Evolutionary conservation across 1,139 yeast genomes (phyloP), one percentile per base, ranked within the genome.

Genomic region (Yamadazyma sp.): DNA sequence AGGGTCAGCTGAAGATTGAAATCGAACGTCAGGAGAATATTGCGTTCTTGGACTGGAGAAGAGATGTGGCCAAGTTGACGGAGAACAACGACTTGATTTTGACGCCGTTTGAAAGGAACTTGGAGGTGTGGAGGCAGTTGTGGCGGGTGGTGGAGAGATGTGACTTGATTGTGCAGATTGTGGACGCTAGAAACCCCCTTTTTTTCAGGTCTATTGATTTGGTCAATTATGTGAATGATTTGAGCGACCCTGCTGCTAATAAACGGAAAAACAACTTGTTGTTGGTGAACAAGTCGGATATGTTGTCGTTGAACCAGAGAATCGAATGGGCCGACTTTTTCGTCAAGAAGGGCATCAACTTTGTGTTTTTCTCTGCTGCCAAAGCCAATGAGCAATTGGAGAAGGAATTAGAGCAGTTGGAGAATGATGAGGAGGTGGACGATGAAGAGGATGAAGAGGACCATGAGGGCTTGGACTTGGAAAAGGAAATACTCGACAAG

Each of bases 101-200:
- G 60, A 94, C 99, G 0, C 99, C 99, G 2, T 94, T 92, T 58
- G 99, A 94, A 67, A 79, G 98, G 64, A 94, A 94, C 59, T 73
- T 94, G 50, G 97, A 92, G 69, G 97, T 94, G 43, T 94, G 99
- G 99, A 82, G 94, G 59, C 99, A 94, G 64, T 70, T 94, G 50
- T 94, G 99, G 99, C 77, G 99, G 65, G 99, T 94, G 37, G 88
- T 90, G 13, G 99, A 94, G 61, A 78, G 98, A 57, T 86, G 94
- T 34, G 97, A 92, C 62, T 73, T 94, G 52, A 80, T 94, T 33
- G 97, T 94, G 4, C 99, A 94, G 60, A 94, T 94, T 67, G 98
- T 92, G 23, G 99, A 94, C 67, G 97, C 97, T 7, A 76, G 99
- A 64, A 89, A 87, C 56, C 98, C 99, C 3, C 66, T 90, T 42